Evolutionary conservation across 2,329 filamentous ascomycete genomes (phyloP).

Genomic region (Aspergillus sp.): DNA sequence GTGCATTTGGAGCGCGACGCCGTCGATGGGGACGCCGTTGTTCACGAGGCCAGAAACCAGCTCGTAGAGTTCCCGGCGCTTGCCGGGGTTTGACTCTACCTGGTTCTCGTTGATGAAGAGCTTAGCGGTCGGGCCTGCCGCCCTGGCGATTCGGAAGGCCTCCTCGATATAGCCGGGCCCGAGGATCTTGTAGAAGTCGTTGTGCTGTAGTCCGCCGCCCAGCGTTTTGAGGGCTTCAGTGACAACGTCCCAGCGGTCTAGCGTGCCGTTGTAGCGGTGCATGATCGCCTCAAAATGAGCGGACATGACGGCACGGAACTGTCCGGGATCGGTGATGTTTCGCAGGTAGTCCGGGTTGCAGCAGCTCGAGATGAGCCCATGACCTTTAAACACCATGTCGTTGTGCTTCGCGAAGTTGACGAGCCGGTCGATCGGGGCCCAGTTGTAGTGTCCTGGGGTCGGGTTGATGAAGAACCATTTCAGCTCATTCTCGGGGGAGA

Average conservation of each 20-base stretch:
- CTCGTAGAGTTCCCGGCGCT: conserved; percentile 8
- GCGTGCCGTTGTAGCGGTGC: conserved; percentile 9
- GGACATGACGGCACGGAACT: conserved; percentile 8
- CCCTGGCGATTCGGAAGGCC: conserved; percentile 10
- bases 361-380: conserved; percentile 15
- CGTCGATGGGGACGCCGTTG: conserved; percentile 5
- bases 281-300: conserved; percentile 13
- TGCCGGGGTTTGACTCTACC: not conserved
- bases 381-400: conserved; percentile 10
- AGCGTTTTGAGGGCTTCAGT: conserved; percentile 7
- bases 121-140: conserved; percentile 8
- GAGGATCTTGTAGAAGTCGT: conserved; percentile 6
- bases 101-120: conserved; percentile 12
- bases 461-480: conserved; percentile 12
- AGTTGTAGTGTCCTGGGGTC: conserved; percentile 14
- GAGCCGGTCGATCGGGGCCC: conserved; percentile 8
- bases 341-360: conserved; percentile 12
- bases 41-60: conserved; percentile 3
- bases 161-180: conserved; percentile 9
- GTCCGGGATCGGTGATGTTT: conserved; percentile 10
- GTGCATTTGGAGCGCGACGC: conserved; percentile 8
- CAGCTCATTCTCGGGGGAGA: conserved; percentile 15
- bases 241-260: conserved; percentile 13
- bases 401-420: conserved; percentile 8
- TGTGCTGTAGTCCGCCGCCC: conserved; percentile 5